Evolutionary conservation across 495 filamentous ascomycete genomes (phyloP), one percentile per base, ranked within the genome.

Genomic region (Tuber umbilicatum): DNA sequence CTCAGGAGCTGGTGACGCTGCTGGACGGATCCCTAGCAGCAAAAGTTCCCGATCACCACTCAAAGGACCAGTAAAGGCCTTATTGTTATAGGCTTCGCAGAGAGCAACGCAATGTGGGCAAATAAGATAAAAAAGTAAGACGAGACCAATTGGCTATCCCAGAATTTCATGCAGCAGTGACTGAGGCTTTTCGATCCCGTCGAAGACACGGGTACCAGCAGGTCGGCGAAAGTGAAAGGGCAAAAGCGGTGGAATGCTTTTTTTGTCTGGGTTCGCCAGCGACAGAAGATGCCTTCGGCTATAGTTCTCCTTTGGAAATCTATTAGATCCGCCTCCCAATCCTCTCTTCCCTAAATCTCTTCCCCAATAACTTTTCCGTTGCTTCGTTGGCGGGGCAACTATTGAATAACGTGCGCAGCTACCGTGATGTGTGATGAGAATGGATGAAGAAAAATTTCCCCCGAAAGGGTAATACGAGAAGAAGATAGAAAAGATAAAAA

Each of bases 141-240:
- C 60, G 31, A 39, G 50, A 69, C 64, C 76, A 79, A 79, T 79
- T 74, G 72, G 47, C 75, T 38, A 45, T 47, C 76, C 45, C 47
- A 60, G 71, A 78, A 45, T 69, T 78, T 78, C 76, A 69, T 74
- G 43, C 71, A 45, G 50, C 40, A 79, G 60, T 74, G 71, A 43
- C 75, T 68, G 76, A 78, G 76, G 74, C 75, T 74, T 69, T 72
- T 45, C 72, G 50, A 79, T 74, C 74, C 69, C 75, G 71, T 70
- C 73, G 67, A 68, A 55, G 73, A 55, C 76, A 16, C 77, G 77
- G 77, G 77, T 79, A 79, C 68, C 77, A 47, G 74, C 76, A 79
- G 77, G 71, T 72, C 71, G 41, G 74, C 70, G 68, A 75, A 55
- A 70, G 45, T 45, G 60, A 35, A 68, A 23, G 69, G 67, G 69